phyloP scores from a whole-genome alignment of 768 basidiomycete species.

The Suillus plorans region DNA sequence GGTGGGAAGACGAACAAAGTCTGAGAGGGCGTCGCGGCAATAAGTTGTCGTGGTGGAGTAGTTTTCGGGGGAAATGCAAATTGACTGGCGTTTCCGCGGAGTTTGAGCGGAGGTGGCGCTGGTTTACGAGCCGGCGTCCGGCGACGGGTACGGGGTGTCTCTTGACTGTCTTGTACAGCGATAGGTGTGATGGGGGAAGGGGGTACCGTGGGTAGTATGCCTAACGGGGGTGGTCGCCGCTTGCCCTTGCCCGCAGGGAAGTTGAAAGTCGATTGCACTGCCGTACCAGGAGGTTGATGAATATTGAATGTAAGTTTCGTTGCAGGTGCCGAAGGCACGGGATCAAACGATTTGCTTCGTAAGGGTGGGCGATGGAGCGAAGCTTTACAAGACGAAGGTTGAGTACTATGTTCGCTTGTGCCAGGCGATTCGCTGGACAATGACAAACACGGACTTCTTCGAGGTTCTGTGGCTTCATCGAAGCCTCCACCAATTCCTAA shows the following conservation, averaged over 20 bases:
- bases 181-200: slow-evolving; percentile 64
- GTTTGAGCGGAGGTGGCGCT: slow-evolving; percentile 55
- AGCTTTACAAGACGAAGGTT: slow-evolving; percentile 13
- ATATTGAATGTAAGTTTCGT: slow-evolving; percentile 56
- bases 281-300: slow-evolving; percentile 52
- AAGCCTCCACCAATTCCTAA: slow-evolving; percentile 71
- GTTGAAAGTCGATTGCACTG: slow-evolving; percentile 53
- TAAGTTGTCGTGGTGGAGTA: slow-evolving; percentile 21
- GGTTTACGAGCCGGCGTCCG: slow-evolving; percentile 59
- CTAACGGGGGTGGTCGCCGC: slow-evolving; percentile 62
- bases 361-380: slow-evolving; percentile 8
- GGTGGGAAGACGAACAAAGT: slow-evolving; percentile 88
- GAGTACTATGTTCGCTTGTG: slow-evolving; percentile 32
- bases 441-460: slow-evolving; percentile 32
- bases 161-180: slow-evolving; percentile 34
- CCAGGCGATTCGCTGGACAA: slow-evolving; percentile 33
- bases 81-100: slow-evolving; percentile 33
- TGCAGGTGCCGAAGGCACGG: slow-evolving; percentile 54
- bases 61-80: slow-evolving; percentile 27
- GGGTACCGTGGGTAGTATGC: slow-evolving; percentile 67
- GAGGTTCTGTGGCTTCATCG: slow-evolving; percentile 35
- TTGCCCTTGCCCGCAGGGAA: slow-evolving; percentile 45
- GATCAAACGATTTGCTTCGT: slow-evolving; percentile 11
- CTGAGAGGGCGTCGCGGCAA: slow-evolving; percentile 62
- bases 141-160: slow-evolving; percentile 33